Evolutionary conservation across 495 filamentous ascomycete genomes (phyloP), one percentile per base, ranked within the genome.

Genomic region (Podospora pseudoanserina): DNA sequence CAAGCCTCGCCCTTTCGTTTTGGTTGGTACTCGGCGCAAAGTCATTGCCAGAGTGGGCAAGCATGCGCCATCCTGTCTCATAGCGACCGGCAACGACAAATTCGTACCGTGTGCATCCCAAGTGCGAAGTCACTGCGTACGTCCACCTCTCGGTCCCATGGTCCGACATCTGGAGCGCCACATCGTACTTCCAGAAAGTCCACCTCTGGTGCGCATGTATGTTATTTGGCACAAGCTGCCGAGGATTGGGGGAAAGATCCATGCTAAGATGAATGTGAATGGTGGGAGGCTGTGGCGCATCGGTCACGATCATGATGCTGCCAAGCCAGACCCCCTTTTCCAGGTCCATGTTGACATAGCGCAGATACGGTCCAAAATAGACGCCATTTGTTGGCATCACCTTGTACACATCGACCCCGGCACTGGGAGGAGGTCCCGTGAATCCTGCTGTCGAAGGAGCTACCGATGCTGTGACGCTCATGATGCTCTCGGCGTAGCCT

Each of bases 321-420:
- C 93, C 93, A 13, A 94, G 79, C 95, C 95, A 99, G 39, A 94
- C 70, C 2, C 96, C 95, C 72, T 88, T 89, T 75, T 97, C 94
- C 44, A 97, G 73, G 67, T 99, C 92, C 94, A 99, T 97, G 74
- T 99, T 99, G 4, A 92, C 91, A 74, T 99, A 99, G 68, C 94
- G 84, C 56, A 99, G 83, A 76, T 97, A 98, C 0, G 95, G 95
- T 1, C 95, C 95, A 77, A 99, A 98, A 76, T 98, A 99, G 18
- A 98, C 95, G n/a, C 93, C 94, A 68, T 99, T 99, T 2, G 92
- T 96, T 4, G 95, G 93, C 59, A 89, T 88, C 61, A 97, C 86
- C 73, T 95, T 97, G 80, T 96, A 99, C 79, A 96, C 83, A 66
- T 96, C 93, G 3, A 99, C 88, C 2, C 95, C 95, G 53, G 91